Base-by-base conservation (phyloP, 768 basidiomycete genomes). In the Kwoniella heveanensis region DNA sequence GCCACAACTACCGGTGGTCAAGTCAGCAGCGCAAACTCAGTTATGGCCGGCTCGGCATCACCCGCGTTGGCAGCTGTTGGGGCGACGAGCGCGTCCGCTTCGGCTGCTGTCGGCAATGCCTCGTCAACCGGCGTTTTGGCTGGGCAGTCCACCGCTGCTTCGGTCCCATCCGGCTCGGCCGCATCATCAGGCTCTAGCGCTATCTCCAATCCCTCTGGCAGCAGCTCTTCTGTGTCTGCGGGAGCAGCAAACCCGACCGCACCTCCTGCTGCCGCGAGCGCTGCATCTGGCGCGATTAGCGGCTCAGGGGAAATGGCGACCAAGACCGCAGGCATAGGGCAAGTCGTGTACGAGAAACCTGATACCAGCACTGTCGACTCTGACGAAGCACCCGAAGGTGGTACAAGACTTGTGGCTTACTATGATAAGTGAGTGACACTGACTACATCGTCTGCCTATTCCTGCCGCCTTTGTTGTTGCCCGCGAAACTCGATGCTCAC, bases 351-450 rank as follows among this genome's bases (percentile, higher is more conserved):
- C 15, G 39, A 44, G 19, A 17, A 8, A 12, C 22, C 49, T 13
- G 49, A 27, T 24, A 50, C 24, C 4, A 27, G 24, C 49, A 2
- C 49, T 12, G 26, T 50, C 21, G 49, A 50, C 22, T 50, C 22
- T 5, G 29, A 26, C 12, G 29, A 26, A 21, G 2, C 4, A n/a
- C 26, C 26, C 51, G 26, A 26, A 8, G 54, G 47, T 25, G 60
- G 60, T n/a, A 49, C 29, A 3, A 47, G 39, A 17, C 57, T 57
- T 51, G 62, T 72, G 5, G 67, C 67, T 17, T 72, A 72, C 29
- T 69, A 67, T 65, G 56, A 61, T n/a, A 62, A 54, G 58, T 69
- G 54, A 62, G 63, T 59, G 27, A 1, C 24, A 13, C 50, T 32
- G 32, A 32, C 32, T 32, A 5, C 32, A n/a, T n/a, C n/a, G n/a